Evolutionary conservation across 1,284 basidiomycete genomes (phyloP).

Genomic region (Tilletia caries): DNA sequence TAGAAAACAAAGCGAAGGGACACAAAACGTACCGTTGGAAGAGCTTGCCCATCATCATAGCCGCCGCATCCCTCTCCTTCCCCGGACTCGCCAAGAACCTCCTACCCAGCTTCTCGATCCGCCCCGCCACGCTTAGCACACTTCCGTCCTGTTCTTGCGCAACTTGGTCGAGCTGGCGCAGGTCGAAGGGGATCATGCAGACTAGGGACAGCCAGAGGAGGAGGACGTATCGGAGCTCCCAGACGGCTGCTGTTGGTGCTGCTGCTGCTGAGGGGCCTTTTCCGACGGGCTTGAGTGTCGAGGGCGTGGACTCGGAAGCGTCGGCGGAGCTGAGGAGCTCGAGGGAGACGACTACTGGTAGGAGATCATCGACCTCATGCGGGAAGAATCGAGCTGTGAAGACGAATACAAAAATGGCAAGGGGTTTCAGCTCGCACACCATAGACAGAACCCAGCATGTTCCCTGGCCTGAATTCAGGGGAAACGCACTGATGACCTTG

Average conservation of each 20-base stretch:
- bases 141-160: too few relatives aligned
- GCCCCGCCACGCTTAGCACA: conserved; percentile 53
- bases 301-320: too few relatives aligned
- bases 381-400: conserved; percentile 81
- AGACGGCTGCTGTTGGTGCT: conserved; percentile 51
- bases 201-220: conserved; percentile 91
- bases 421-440: neutral
- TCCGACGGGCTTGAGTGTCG: too few relatives aligned
- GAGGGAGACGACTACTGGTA: conserved; percentile 69
- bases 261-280: neutral
- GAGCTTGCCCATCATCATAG: conserved; percentile 68
- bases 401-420: neutral
- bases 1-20: too few relatives aligned
- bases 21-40: conserved; percentile 72
- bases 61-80: conserved; percentile 73
- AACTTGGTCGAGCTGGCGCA: conserved; percentile 74
- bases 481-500: conserved; percentile 81
- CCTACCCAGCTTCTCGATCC: conserved; percentile 65
- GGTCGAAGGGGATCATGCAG: conserved; percentile 87
- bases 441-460: too few relatives aligned
- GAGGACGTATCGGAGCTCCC: conserved; percentile 79
- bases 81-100: conserved; percentile 67
- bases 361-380: conserved; percentile 77
- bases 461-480: neutral
- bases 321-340: conserved; percentile 30